Evolutionary conservation across 2,329 filamentous ascomycete genomes (phyloP).

Genomic region (Metarhizium humberi): DNA sequence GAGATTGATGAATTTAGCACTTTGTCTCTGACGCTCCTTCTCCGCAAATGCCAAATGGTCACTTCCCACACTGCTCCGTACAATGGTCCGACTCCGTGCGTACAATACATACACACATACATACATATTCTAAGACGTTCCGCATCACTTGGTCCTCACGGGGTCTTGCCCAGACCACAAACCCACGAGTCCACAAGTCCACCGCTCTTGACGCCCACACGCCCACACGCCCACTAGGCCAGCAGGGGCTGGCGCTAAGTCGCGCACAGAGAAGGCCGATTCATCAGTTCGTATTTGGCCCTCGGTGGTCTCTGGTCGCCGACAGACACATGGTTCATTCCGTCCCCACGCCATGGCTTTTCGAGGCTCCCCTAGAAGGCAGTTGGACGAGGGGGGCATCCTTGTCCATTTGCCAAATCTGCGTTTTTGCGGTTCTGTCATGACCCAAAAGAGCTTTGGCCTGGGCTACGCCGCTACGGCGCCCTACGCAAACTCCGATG

Average conservation of each 20-base stretch:
- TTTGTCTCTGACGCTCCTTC: too few species aligned
- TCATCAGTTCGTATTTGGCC: neutral
- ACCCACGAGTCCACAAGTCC: neutral
- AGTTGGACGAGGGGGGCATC: neutral
- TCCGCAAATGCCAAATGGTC: too few species aligned
- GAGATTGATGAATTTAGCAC: too few species aligned
- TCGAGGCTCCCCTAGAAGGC: neutral
- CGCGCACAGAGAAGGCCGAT: neutral
- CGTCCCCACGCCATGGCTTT: neutral
- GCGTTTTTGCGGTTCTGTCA: neutral
- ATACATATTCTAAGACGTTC: neutral
- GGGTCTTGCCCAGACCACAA: neutral
- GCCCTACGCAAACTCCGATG: too few species aligned
- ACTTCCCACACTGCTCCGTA: too few species aligned
- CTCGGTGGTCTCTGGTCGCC: neutral
- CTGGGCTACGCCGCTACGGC: neutral
- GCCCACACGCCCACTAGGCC: neutral
- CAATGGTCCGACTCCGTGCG: too few species aligned
- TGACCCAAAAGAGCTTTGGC: neutral
- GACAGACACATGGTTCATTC: neutral
- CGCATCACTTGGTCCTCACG: neutral
- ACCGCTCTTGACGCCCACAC: neutral
- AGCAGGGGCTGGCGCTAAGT: neutral
- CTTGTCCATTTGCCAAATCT: neutral
- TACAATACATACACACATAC: too few species aligned